Conservation (phyloP, 2,329 filamentous ascomycete genomes). For the Fusarium udum region DNA sequence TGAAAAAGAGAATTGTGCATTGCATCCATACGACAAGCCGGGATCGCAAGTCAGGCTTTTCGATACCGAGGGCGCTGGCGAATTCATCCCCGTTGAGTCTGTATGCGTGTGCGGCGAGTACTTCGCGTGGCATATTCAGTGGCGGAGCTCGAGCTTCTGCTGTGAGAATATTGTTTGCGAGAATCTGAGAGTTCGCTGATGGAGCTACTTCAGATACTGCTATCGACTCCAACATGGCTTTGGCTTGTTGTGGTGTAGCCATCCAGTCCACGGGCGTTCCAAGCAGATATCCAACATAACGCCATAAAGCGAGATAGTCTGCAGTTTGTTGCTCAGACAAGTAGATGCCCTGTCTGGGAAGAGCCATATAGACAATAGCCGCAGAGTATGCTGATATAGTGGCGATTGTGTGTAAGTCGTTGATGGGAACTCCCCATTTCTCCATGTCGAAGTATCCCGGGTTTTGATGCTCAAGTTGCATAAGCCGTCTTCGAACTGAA, state of each 20-base stretch:
- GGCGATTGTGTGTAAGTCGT: constrained; percentile 77
- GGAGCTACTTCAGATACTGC: constrained; percentile 73
- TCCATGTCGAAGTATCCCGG: constrained; percentile 69
- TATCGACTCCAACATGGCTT: constrained; percentile 73
- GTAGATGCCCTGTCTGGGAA: constrained; percentile 78
- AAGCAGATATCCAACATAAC: constrained; percentile 76
- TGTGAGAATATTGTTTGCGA: constrained; percentile 80
- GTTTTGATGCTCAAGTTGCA: constrained; percentile 62
- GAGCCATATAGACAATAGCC: constrained; percentile 71
- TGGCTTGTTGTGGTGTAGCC: constrained; percentile 63
- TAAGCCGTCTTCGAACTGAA: constrained; percentile 69
- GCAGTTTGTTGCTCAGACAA: constrained; percentile 67
- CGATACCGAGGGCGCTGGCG: constrained; percentile 66
- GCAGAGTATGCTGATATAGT: constrained; percentile 78
- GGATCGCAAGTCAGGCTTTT: constrained; percentile 66
- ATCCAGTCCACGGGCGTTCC: constrained; percentile 73
- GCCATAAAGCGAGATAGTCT: constrained; percentile 81
- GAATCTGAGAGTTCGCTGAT: constrained; percentile 66
- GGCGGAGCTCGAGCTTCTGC: constrained; percentile 73
- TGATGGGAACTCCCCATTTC: constrained; percentile 72
- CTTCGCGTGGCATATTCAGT: constrained; percentile 70
- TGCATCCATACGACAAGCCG: constrained; percentile 69
- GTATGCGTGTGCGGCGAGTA: constrained; percentile 73
- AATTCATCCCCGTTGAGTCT: constrained; percentile 76
- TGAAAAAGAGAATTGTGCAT: constrained; percentile 70